Base-by-base conservation (phyloP, 306 rosid species). In the Sicyos edulis region DNA sequence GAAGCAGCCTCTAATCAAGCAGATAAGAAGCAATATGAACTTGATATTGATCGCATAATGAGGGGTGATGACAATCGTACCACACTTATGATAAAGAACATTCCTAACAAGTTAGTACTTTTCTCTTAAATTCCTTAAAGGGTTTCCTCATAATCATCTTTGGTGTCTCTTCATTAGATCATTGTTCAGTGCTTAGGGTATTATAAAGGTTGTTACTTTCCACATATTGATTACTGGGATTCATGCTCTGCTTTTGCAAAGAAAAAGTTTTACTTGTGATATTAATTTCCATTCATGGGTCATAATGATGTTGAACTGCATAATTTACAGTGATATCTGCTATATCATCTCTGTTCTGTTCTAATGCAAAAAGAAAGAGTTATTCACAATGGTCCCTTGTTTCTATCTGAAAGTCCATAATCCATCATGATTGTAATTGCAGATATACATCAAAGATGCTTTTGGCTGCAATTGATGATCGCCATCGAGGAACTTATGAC, bases 371-470 rank as follows among this genome's bases (percentile, higher is more conserved):
- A 40, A 40, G 45, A 40, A 37, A 40, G 45, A 40, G 45, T 7
- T 40, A 40, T 37, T 40, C 47, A 37, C 15, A 29, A 63, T 63
- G 24, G 56, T 16, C 17, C 47, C 47, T 50, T 37, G n/a, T 37
- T 42, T 54, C 49, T 42, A 74, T 49, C 70, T 61, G 60, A 57
- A 42, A 29, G 8, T 34, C 44, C 65, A 49, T 40, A 32, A 32
- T 1, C 37, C 5, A 40, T 67, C 54, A 63, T 57, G 19, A 15
- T 69, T 52, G 21, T 53, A 21, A 70, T 61, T 20, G 65, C 64
- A 82, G 86, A 73, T 82, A 82, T 69, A 82, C 86, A 40, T 82
- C 86, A 62, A 82, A 82, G 81, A 79, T 82, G 86, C 81, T 82
- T 61, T 82, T 82, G 81, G 77, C 86, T 82, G 86, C 83, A 10